Evolutionary conservation across 2,329 filamentous ascomycete species (phyloP), one percentile per base, ranked within the genome.

Genomic region (Hypoxylon rubiginosum): DNA sequence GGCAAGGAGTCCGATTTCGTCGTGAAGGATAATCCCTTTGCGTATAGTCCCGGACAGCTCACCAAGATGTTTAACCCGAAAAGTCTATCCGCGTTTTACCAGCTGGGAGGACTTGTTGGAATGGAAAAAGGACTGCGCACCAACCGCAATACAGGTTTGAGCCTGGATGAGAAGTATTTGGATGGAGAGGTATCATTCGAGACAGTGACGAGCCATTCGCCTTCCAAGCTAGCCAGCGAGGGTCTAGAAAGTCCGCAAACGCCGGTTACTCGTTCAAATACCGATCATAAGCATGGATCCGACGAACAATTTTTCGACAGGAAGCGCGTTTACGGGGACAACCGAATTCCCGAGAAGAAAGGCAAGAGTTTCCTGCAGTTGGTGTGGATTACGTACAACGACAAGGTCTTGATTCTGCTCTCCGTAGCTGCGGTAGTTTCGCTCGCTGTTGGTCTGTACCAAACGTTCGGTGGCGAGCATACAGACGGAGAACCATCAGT

Each of bases 21-120:
- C 13, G 89, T 95, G 10, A 85, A 90, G 5, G 84, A 93, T 76
- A 97, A 96, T 76, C 91, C 91, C 0, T 97, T 97, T 74, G 94
- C 93, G 15, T 97, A 93, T 76, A 88, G 90, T 1, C 92, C 92
- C 2, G 94, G 94, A 13, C 90, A 97, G 75, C 84, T 97, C 68
- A 91, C 90, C 73, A 97, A 97, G 79, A 86, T 97, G 81, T 88
- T 95, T 67, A 96, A 97, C 76, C 94, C 94, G 3, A 97, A 97
- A 82, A 97, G 89, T 66, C 80, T 97, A 62, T 84, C 90, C 11
- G 94, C 94, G 0, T 97, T 95, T 72, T 92, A 91, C 74, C 90
- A 90, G 13, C 78, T 97, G 4, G 94, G 94, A 52, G 94, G 94
- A 24, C 79, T 97, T 15, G 80, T 80, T 17, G 94, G 94, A 0